Conservation (phyloP, 2,329 filamentous ascomycete species). For the Cercospora brassicicola region DNA sequence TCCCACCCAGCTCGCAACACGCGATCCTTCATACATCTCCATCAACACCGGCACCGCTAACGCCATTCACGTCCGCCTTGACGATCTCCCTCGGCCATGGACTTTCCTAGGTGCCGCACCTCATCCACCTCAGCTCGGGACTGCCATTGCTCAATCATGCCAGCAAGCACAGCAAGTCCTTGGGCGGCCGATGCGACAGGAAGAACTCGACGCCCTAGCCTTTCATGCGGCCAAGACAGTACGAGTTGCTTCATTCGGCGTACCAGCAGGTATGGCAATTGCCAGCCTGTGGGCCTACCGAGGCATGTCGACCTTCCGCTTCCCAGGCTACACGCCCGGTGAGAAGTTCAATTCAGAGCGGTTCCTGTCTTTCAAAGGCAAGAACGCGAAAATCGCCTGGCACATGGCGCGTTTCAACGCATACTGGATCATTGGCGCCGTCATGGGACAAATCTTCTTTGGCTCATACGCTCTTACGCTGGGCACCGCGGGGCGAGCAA, state of each 20-base stretch:
- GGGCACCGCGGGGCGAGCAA: constrained; percentile 38
- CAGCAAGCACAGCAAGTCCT: constrained; percentile 37
- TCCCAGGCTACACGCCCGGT: constrained; percentile 46
- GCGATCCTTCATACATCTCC: constrained; percentile 30
- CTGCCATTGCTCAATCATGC: constrained; percentile 37
- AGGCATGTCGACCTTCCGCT: constrained; percentile 40
- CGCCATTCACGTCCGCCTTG: constrained; percentile 40
- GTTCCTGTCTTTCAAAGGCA: constrained; percentile 38
- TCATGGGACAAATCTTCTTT: constrained; percentile 39
- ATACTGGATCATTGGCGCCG: constrained; percentile 37
- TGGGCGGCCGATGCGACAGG: constrained; percentile 41
- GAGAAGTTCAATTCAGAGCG: constrained; percentile 44
- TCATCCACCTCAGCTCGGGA: constrained; percentile 33
- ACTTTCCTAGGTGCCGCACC: constrained; percentile 37
- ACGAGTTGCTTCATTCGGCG: constrained; percentile 43
- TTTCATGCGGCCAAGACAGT: constrained; percentile 43
- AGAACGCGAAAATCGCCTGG: constrained; percentile 38
- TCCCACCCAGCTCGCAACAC: constrained; percentile 40
- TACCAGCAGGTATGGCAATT: constrained; percentile 37
- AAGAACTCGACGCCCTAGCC: constrained; percentile 48
- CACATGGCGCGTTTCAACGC: constrained; percentile 34
- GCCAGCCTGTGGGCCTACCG: constrained; percentile 41
- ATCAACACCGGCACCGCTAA: constrained; percentile 15
- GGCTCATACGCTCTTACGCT: constrained; percentile 38
- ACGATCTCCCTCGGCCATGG: constrained; percentile 41